Conservation (phyloP, 2,329 filamentous ascomycete species). For the Monilinia laxa region DNA sequence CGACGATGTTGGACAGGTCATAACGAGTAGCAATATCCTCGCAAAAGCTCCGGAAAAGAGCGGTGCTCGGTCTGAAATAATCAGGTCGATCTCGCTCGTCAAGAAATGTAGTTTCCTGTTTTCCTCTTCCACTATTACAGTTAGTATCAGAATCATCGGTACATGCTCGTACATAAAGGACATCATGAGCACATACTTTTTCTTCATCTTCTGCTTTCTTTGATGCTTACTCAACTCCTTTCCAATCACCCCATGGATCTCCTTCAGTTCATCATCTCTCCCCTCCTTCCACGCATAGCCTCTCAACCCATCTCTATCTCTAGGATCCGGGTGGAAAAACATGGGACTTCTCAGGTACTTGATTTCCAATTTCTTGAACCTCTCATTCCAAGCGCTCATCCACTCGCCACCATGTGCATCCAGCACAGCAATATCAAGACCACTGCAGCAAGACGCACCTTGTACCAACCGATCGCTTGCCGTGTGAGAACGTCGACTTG, state of each 20-base stretch:
- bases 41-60: slow-evolving; percentile 64
- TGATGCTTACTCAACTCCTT: slow-evolving; percentile 79
- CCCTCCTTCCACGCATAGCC: slow-evolving; percentile 64
- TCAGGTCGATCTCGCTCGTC: slow-evolving; percentile 68
- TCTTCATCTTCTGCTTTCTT: slow-evolving; percentile 59
- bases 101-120: slow-evolving; percentile 41
- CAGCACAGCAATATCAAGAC: slow-evolving; percentile 57
- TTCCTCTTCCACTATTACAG: slow-evolving; percentile 41
- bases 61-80: slow-evolving; percentile 64
- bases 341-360: slow-evolving; percentile 73
- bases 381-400: slow-evolving; percentile 69
- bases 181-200: slow-evolving; percentile 44
- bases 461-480: slow-evolving; percentile 39
- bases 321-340: slow-evolving; percentile 79
- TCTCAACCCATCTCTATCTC: slow-evolving; percentile 70
- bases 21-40: slow-evolving; percentile 57
- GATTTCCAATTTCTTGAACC: slow-evolving; percentile 69
- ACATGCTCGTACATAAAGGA: neutral
- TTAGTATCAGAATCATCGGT: neutral
- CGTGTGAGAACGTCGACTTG: slow-evolving; percentile 41
- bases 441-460: slow-evolving; percentile 27
- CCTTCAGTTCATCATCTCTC: slow-evolving; percentile 60
- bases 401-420: slow-evolving; percentile 63
- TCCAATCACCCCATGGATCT: slow-evolving; percentile 73
- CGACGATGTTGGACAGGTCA: slow-evolving; percentile 56